phyloP scores from a whole-genome alignment of 306 rosid species.

The Ormosia semicastrata region DNA sequence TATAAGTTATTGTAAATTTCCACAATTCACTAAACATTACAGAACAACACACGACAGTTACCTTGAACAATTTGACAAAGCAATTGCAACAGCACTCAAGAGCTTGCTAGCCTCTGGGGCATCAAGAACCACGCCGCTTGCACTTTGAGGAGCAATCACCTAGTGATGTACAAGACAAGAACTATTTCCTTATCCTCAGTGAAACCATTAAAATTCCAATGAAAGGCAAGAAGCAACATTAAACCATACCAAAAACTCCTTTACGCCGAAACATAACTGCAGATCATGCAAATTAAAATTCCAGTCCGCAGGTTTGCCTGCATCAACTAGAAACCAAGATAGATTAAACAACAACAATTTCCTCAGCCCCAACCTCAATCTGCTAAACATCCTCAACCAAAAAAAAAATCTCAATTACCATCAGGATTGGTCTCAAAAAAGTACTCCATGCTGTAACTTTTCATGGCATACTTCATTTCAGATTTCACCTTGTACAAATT shows the following conservation, averaged over 20 bases:
- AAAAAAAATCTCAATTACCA: constrained; percentile 40
- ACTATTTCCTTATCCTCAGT: constrained; percentile 10
- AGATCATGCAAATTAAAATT: constrained; percentile 63
- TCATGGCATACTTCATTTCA: constrained; percentile 73
- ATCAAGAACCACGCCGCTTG: constrained; percentile 95
- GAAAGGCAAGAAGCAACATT: constrained; percentile 9
- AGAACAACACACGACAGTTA: constrained; percentile 25
- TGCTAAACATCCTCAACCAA: not conserved
- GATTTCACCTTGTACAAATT: constrained; percentile 76
- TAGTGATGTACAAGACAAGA: constrained; percentile 35
- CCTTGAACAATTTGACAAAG: constrained; percentile 94
- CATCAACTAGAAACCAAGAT: constrained; percentile 27
- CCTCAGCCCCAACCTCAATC: constrained; percentile 11
- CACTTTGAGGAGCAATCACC: constrained; percentile 98
- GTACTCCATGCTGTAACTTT: constrained; percentile 85
- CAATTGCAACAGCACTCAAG: constrained; percentile 95
- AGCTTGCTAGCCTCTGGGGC: constrained; percentile 97
- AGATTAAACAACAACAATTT: constrained; percentile 18
- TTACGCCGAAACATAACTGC: constrained; percentile 90
- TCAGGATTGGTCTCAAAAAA: constrained; percentile 55
- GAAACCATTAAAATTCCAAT: constrained; percentile 4
- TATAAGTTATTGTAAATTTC: constrained; percentile 1
- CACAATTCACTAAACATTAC: constrained; percentile 21
- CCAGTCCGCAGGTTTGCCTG: constrained; percentile 65
- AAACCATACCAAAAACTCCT: constrained; percentile 82